Evolutionary conservation across 768 basidiomycete species (phyloP), one percentile per base, ranked within the genome.

Genomic region (Termitomyces sp.): DNA sequence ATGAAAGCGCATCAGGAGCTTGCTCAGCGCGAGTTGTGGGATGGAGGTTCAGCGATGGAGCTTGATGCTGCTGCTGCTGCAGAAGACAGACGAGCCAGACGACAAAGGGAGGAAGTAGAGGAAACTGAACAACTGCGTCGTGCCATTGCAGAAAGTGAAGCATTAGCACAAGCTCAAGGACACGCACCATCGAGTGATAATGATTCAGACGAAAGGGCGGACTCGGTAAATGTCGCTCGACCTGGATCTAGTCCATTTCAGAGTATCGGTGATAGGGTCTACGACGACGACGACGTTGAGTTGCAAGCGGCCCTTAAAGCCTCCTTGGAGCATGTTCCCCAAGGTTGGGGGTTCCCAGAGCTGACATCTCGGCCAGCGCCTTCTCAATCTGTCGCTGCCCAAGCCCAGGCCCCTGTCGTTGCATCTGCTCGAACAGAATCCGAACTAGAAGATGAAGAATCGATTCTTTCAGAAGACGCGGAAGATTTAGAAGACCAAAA

Each of bases 211-310:
- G 66, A 63, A 28, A 65, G 38, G 38, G 28, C 20, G 38, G 24
- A 64, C n/a, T 54, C 30, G 20, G 57, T 64, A 57, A 68, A 69
- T 33, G 66, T 49, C 45, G 40, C 58, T 38, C 36, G 47, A 32
- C 40, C 53, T 38, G 48, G 16, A 22, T 18, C 56, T 28, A 26
- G 43, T 35, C 36, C 53, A 35, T 58, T 50, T 12, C 53, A 24
- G 18, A 30, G 57, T 59, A 49, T 58, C 36, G 61, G 63, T 30
- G 59, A 78, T 52, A 73, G 84, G 47, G 81, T 86, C 40, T 86
- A 90, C 63, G 93, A 94, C 61, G 93, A 95, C 61, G 93, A 94
- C 52, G 93, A 96, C 64, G 84, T 82, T 24, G 87, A 90, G 64
- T 73, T 96, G 47, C 94, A 95, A 71, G 93, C 92, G 12, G 94